Conservation (phyloP, 2,329 filamentous ascomycete genomes). For the Aspergillus sp. region DNA sequence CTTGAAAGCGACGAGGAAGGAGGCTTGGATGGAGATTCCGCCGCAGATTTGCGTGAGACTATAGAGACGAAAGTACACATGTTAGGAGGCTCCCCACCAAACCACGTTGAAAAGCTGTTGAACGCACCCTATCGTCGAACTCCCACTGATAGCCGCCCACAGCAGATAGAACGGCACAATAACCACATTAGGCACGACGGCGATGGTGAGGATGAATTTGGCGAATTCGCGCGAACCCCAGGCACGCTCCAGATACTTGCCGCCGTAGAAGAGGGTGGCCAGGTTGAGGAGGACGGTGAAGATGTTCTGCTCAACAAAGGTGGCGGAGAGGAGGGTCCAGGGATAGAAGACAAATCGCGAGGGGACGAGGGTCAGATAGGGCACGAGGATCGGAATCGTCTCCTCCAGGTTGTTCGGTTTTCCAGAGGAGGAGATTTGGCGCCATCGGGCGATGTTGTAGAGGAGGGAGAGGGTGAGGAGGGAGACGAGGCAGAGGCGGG, state of each 20-base stretch:
- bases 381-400: slow-evolving; percentile 55
- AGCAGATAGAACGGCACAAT: slow-evolving; percentile 65
- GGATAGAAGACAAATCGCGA: slow-evolving; percentile 77
- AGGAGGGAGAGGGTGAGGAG: slow-evolving; percentile 72
- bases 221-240: slow-evolving; percentile 90
- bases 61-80: slow-evolving; percentile 16
- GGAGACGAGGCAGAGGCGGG: slow-evolving; percentile 67
- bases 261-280: slow-evolving; percentile 78
- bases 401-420: slow-evolving; percentile 5
- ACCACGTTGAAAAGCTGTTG: background rate
- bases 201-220: slow-evolving; percentile 73
- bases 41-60: slow-evolving; percentile 78
- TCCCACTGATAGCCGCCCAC: slow-evolving; percentile 58
- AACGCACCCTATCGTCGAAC: slow-evolving; percentile 31
- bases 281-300: slow-evolving; percentile 73
- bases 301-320: slow-evolving; percentile 86
- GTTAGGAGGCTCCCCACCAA: background rate
- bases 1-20: slow-evolving; percentile 94
- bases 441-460: slow-evolving; percentile 54
- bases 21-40: slow-evolving; percentile 79
- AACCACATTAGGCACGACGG: slow-evolving; percentile 71
- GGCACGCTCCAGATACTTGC: slow-evolving; percentile 87
- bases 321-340: slow-evolving; percentile 82
- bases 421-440: slow-evolving; percentile 54
- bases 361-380: slow-evolving; percentile 82